These are phyloP conservation scores for Geotrichum restrictum DNA, from an alignment of 1,139 yeast species.

Conservation along the genomic window DNA sequence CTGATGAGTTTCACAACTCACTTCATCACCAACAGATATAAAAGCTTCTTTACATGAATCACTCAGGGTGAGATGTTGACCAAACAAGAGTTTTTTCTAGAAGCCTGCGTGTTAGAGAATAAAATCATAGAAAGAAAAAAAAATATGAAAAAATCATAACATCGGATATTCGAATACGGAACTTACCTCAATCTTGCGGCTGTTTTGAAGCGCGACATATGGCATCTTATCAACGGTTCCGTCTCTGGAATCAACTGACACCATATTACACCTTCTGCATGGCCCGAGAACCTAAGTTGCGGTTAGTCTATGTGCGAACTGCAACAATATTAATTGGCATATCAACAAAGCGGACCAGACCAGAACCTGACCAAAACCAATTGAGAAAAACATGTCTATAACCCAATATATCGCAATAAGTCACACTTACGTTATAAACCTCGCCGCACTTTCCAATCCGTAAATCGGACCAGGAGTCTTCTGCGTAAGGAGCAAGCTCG, in stretches of 20 bases:
- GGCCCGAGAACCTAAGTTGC: conserved; percentile 26
- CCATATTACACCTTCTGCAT: conserved; percentile 46
- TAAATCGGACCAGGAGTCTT: conserved; percentile 38
- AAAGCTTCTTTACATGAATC: not conserved
- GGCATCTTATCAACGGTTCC: conserved; percentile 42
- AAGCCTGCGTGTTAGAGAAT: too few species aligned
- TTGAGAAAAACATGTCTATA: too few species aligned
- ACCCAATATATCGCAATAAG: too few species aligned
- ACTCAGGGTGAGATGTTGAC: conserved; percentile 27
- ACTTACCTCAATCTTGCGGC: conserved; percentile 25
- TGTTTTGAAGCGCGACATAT: conserved; percentile 32
- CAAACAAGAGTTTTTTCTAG: conserved; percentile 24
- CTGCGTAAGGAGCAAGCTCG: conserved; percentile 34
- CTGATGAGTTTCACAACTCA: too few species aligned
- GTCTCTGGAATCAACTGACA: conserved; percentile 38
- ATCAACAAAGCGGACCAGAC: too few species aligned
- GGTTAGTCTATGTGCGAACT: too few species aligned
- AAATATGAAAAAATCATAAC: too few species aligned
- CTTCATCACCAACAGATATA: conserved; percentile 7
- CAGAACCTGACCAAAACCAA: too few species aligned
- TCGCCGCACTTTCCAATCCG: conserved; percentile 19
- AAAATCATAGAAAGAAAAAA: conserved; percentile 22
- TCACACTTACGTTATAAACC: conserved; percentile 23
- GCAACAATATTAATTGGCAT: too few species aligned
- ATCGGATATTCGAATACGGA: not conserved